Evolutionary conservation across 2,329 filamentous ascomycete species (phyloP).

Genomic region (Orbilia brochopaga): DNA sequence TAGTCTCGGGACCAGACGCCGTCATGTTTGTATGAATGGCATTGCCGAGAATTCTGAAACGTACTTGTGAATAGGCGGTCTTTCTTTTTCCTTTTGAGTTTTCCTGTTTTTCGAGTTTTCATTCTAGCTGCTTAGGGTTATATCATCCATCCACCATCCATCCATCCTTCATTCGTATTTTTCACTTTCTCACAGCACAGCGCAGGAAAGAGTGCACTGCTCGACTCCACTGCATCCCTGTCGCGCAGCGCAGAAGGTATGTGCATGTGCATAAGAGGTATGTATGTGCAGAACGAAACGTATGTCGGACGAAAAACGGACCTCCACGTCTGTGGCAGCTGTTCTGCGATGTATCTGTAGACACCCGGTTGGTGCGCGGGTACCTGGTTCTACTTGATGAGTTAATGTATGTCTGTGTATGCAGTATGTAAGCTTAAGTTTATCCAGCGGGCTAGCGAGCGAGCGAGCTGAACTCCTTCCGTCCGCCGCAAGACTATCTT

Average conservation of each 20-base stretch:
- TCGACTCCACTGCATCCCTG: neutral
- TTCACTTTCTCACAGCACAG: too few relatives aligned
- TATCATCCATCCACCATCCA: too few relatives aligned
- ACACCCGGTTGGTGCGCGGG: neutral
- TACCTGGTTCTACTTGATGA: neutral
- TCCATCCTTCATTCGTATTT: too few relatives aligned
- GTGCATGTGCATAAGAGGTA: neutral
- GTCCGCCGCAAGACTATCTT: conserved; percentile 1
- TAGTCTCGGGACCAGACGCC: too few relatives aligned
- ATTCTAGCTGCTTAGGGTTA: neutral
- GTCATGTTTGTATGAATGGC: too few relatives aligned
- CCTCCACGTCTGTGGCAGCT: too few relatives aligned
- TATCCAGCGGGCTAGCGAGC: neutral
- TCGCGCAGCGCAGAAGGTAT: neutral
- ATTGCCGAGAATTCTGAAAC: conserved; percentile 2
- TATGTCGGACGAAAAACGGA: neutral
- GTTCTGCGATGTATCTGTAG: neutral
- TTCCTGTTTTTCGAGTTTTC: neutral
- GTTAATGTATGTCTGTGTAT: neutral
- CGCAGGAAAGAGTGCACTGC: too few relatives aligned
- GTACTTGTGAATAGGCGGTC: neutral
- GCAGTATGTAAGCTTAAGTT: too few relatives aligned
- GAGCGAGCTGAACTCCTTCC: neutral
- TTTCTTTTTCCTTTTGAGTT: neutral
- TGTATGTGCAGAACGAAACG: neutral